Percentiles rank a stretch among this genome's conserved stretches.
These are phyloP conservation scores for Magnolia changhungtana DNA, from an alignment of 164 flowering plant genomes.

Conservation along the genomic window DNA sequence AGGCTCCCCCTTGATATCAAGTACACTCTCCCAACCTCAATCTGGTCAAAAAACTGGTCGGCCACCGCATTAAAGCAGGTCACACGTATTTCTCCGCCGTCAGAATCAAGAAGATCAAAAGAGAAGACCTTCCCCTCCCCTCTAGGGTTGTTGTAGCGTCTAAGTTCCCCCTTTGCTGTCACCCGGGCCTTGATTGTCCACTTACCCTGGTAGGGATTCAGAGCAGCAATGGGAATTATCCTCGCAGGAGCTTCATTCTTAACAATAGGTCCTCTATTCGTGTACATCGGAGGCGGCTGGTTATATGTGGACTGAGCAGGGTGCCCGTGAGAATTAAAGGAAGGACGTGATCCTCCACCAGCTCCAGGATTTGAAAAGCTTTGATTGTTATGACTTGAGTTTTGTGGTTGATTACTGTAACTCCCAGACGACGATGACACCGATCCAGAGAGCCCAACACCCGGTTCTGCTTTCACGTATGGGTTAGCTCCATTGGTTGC, in stretches of 20 bases:
- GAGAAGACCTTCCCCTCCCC: slow-evolving; percentile 95
- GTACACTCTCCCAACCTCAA: slow-evolving; percentile 82
- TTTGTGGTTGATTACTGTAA: slow-evolving; percentile 6
- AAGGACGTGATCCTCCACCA: slow-evolving; percentile 34
- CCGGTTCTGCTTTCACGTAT: slow-evolving; percentile 34
- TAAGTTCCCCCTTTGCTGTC: slow-evolving; percentile 72
- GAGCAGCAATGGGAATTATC: slow-evolving; percentile 80
- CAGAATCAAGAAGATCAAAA: slow-evolving; percentile 92
- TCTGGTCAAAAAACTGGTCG: slow-evolving; percentile 73
- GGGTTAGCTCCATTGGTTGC: slow-evolving; percentile 21
- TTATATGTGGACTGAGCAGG: slow-evolving; percentile 44
- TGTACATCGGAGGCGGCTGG: slow-evolving; percentile 65
- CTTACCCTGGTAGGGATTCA: slow-evolving; percentile 83
- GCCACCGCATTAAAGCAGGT: slow-evolving; percentile 92
- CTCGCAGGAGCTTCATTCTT: slow-evolving; percentile 81
- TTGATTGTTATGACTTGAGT: slow-evolving; percentile 17
- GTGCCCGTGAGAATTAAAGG: slow-evolving; percentile 31
- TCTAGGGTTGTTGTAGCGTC: slow-evolving; percentile 66
- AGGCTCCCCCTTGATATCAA: slow-evolving; percentile 72
- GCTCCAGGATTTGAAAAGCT: slow-evolving; percentile 26
- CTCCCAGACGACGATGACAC: background rate
- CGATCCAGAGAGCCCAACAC: background rate
- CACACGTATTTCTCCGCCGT: slow-evolving; percentile 89
- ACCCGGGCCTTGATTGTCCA: slow-evolving; percentile 99
- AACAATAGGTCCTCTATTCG: slow-evolving; percentile 73